These are phyloP conservation scores for Fusarium sp. DNA, from an alignment of 2,329 filamentous ascomycete species.

Conservation along the genomic window DNA sequence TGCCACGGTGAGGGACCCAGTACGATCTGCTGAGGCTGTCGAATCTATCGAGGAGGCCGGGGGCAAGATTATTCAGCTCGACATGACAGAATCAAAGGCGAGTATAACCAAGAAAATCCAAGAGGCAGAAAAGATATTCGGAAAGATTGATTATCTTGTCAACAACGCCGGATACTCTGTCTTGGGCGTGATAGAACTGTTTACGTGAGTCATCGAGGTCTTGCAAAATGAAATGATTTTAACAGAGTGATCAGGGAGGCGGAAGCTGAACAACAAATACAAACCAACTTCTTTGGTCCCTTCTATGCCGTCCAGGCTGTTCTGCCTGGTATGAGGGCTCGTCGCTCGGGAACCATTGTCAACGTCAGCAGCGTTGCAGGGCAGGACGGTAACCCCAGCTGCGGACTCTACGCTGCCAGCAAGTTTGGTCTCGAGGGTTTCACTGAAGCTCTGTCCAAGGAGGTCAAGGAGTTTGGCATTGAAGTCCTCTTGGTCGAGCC, in stretches of 20 bases:
- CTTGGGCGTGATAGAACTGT: slow-evolving; percentile 36
- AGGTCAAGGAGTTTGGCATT: slow-evolving; percentile 59
- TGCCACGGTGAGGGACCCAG: slow-evolving; percentile 29
- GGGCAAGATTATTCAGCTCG: slow-evolving; percentile 45
- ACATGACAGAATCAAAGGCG: slow-evolving; percentile 41
- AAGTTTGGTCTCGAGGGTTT: slow-evolving; percentile 59
- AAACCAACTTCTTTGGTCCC: slow-evolving; percentile 62
- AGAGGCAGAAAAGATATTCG: slow-evolving; percentile 42
- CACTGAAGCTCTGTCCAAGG: slow-evolving; percentile 55
- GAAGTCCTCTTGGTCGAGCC: slow-evolving; percentile 59
- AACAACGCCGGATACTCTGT: slow-evolving; percentile 62
- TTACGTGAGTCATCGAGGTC: slow-evolving; percentile 37
- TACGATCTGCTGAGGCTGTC: slow-evolving; percentile 30
- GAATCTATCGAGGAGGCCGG: slow-evolving; percentile 37
- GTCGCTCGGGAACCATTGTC: slow-evolving; percentile 55
- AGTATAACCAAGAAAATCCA: slow-evolving; percentile 40
- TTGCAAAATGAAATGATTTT: neutral
- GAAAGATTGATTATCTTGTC: slow-evolving; percentile 61
- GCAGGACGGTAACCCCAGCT: slow-evolving; percentile 52
- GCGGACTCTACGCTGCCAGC: slow-evolving; percentile 58
- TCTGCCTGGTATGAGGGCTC: slow-evolving; percentile 59
- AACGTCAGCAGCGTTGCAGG: slow-evolving; percentile 61
- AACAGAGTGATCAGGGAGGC: slow-evolving; percentile 42
- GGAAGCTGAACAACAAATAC: slow-evolving; percentile 56
- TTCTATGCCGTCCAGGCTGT: slow-evolving; percentile 60